Conservation (phyloP, 768 basidiomycete genomes). For the Amyloporia xantha region DNA sequence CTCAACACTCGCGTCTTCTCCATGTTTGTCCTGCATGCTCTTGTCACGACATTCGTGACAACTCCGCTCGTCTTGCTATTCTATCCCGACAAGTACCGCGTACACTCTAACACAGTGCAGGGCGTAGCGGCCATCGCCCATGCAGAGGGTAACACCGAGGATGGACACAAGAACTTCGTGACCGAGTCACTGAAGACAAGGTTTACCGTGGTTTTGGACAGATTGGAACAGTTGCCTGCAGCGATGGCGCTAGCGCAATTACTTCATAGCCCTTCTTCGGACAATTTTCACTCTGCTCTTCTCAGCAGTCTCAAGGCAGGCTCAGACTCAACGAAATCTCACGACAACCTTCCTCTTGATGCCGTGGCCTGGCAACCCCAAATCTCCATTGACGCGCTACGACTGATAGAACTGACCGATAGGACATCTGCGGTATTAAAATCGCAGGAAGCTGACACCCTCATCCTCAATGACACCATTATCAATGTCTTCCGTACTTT, state of each 20-base stretch:
- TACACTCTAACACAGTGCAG: constrained; percentile 22
- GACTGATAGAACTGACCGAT: constrained; percentile 83
- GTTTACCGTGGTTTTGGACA: constrained; percentile 74
- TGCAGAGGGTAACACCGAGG: constrained; percentile 3
- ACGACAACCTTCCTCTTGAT: neutral
- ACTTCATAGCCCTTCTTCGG: constrained; percentile 35
- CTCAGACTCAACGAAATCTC: neutral
- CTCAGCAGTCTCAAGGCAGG: constrained; percentile 30
- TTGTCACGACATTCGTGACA: constrained; percentile 76
- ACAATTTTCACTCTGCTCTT: constrained; percentile 19
- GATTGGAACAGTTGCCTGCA: constrained; percentile 73
- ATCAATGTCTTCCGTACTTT: constrained; percentile 74
- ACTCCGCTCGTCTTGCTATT: constrained; percentile 75
- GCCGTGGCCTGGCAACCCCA: neutral
- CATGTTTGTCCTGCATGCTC: constrained; percentile 80
- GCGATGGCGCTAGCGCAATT: constrained; percentile 80
- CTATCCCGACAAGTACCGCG: constrained; percentile 63
- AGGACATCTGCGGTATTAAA: constrained; percentile 85
- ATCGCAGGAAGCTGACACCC: constrained; percentile 65
- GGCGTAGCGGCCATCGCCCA: constrained; percentile 1
- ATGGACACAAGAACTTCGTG: constrained; percentile 5
- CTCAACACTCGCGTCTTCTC: constrained; percentile 67
- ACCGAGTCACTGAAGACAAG: constrained; percentile 44
- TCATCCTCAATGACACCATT: constrained; percentile 67
- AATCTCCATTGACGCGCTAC: constrained; percentile 66